Percentiles rank a stretch among this genome's conserved stretches.
These are phyloP conservation scores for Lipomyces yamadae DNA, from an alignment of 805 yeast genomes.

Conservation along the genomic window DNA sequence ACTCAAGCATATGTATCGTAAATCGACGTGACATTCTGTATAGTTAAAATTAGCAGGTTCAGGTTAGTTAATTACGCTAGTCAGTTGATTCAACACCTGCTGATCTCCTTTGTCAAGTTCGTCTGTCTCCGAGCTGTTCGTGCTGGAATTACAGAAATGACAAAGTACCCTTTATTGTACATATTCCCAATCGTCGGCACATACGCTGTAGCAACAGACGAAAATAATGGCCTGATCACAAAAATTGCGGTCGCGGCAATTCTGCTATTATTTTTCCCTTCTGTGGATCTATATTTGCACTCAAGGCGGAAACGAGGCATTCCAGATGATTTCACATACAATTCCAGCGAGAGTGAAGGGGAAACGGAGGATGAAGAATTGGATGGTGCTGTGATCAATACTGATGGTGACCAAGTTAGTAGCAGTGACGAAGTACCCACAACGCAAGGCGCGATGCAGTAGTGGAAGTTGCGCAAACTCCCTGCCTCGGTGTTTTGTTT, in stretches of 20 bases:
- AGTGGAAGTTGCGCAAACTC: background rate
- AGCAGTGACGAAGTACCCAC: background rate
- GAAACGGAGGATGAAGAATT: constrained; percentile 4
- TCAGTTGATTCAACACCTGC: too few relatives aligned
- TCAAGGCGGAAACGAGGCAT: constrained; percentile 24
- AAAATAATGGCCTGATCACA: constrained; percentile 10
- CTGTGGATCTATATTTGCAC: constrained; percentile 24
- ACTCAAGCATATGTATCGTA: too few relatives aligned
- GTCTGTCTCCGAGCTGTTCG: too few relatives aligned
- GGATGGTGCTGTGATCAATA: constrained; percentile 5
- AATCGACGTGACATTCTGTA: too few relatives aligned
- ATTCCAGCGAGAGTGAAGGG: constrained; percentile 22
- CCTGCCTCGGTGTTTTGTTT: background rate
- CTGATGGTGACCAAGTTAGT: constrained; percentile 1
- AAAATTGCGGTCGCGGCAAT: constrained; percentile 17
- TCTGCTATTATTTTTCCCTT: constrained; percentile 21
- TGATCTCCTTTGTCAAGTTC: too few relatives aligned
- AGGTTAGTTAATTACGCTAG: too few relatives aligned
- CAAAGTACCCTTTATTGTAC: constrained; percentile 22
- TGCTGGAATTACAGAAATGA: background rate
- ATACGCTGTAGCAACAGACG: constrained; percentile 20
- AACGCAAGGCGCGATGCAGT: background rate
- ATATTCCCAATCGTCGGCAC: constrained; percentile 16
- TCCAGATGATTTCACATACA: constrained; percentile 22
- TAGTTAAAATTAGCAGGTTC: too few relatives aligned